phyloP scores from a whole-genome alignment of 192 early-diverging fungal genomes.

The Coemansia sp. region DNA sequence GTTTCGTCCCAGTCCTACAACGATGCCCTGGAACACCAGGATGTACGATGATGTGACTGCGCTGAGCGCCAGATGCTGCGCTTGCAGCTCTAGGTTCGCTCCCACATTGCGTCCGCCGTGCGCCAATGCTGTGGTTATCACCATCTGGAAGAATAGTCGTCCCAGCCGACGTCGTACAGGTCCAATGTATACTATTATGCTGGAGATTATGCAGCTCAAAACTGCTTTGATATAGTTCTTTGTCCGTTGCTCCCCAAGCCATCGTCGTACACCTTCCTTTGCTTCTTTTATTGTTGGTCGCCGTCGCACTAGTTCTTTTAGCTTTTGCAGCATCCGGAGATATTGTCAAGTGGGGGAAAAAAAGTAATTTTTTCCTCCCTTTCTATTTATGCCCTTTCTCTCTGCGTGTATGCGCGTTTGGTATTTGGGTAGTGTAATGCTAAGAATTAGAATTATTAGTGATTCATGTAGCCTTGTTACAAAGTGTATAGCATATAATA shows the following conservation, averaged over 20 bases:
- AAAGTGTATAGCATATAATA: too few relatives aligned
- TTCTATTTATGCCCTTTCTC: too few relatives aligned
- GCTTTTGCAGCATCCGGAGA: too few relatives aligned
- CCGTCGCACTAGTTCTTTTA: too few relatives aligned
- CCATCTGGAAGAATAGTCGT: constrained; percentile 26
- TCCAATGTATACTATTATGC: constrained; percentile 27
- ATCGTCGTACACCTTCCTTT: not conserved
- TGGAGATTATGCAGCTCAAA: constrained; percentile 27
- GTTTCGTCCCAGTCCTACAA: constrained; percentile 12
- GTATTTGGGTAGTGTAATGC: too few relatives aligned
- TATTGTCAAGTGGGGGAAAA: too few relatives aligned
- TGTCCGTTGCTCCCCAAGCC: constrained; percentile 23
- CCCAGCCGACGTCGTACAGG: constrained; percentile 26
- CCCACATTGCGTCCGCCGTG: constrained; percentile 43
- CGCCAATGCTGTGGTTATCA: constrained; percentile 41
- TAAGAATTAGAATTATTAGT: too few relatives aligned
- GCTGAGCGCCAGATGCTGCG: constrained; percentile 33
- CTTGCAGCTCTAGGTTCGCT: constrained; percentile 43
- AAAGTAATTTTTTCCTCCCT: too few relatives aligned
- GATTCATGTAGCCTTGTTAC: too few relatives aligned
- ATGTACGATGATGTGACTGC: constrained; percentile 26
- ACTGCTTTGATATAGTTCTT: constrained; percentile 45
- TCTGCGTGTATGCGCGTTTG: too few relatives aligned
- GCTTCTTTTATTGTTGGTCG: not conserved
- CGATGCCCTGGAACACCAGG: constrained; percentile 21